Evolutionary conservation across 1,284 basidiomycete species (phyloP).

Genomic region (Cystobasidium slooffiae): DNA sequence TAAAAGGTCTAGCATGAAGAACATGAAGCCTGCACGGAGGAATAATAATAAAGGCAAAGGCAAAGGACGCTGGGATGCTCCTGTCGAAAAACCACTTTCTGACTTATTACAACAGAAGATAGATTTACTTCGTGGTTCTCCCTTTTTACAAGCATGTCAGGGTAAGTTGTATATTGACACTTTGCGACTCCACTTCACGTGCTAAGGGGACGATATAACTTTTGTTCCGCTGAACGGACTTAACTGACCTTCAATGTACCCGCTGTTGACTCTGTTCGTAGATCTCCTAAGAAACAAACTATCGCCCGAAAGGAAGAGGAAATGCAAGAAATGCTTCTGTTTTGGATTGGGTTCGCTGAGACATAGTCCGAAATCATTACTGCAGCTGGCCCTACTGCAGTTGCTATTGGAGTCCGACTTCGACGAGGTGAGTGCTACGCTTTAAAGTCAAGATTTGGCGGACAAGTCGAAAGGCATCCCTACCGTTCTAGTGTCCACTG

Average conservation of each 20-base stretch:
- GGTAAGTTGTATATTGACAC: neutral
- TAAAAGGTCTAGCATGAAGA: conserved; percentile 12
- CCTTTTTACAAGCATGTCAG: conserved; percentile 1
- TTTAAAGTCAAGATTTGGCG: neutral
- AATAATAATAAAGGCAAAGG: conserved; percentile 38
- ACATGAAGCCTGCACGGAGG: neutral
- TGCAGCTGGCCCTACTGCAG: conserved; percentile 34
- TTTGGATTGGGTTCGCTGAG: conserved; percentile 34
- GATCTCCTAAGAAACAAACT: neutral
- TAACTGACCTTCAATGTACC: neutral
- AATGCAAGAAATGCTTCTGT: conserved; percentile 33
- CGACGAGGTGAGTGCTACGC: conserved; percentile 8
- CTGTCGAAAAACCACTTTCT: conserved; percentile 14
- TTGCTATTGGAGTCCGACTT: neutral
- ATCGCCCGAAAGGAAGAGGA: neutral
- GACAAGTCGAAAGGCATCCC: too few species aligned
- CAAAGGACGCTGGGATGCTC: conserved; percentile 8
- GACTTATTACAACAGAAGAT: conserved; percentile 13
- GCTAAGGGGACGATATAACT: too few species aligned
- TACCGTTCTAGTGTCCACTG: neutral
- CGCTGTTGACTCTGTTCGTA: neutral
- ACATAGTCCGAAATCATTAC: conserved; percentile 37
- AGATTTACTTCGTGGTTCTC: conserved; percentile 5
- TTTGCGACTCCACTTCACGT: neutral
- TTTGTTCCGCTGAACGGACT: too few species aligned